Base-by-base conservation (phyloP, 768 basidiomycete species). In the Lactarius trivialis region DNA sequence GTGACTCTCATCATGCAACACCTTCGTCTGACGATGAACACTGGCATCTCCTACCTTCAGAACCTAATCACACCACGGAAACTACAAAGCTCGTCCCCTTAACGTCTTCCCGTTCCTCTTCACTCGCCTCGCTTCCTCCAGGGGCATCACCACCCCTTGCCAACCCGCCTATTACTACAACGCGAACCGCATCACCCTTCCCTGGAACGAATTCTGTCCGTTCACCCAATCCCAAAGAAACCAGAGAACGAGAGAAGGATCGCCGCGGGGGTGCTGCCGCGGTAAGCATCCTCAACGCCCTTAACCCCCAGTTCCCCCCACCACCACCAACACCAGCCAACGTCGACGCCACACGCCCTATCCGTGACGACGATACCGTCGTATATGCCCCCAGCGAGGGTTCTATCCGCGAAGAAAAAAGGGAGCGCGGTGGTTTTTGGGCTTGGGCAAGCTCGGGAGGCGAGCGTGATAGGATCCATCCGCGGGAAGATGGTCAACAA, bases 341-440 rank as follows among this genome's bases (percentile, higher is more conserved):
- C 55, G 19, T 54, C 62, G 1, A 61, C 60, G 14, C 65, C 21
- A 67, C 70, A 2, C 69, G 71, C 30, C 71, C 76, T 19, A 34
- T 60, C 0, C 68, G 72, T 55, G 70, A 77, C 15, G 78, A 73
- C 57, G 66, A 73, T n/a, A 69, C 70, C 34, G 61, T 65, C 24
- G 28, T 56, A 64, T 64, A 65, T 60, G 65, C 58, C 1, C 58
- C 53, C 14, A 65, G 60, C 60, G 65, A 73, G 14, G 49, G 45
- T 2, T 71, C 70, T 5, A 60, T 69, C 21, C 73, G 71, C 58
- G 72, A 73, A 66, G 77, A 73, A 9, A 72, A 64, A 58, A 78
- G 81, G 66, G 79, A 77, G 71, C 80, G 78, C 69, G 81, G 78
- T 61, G 75, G 79, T 0, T 85, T 86, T 66, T 85, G 85, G 85